Conservation (phyloP, 2,329 filamentous ascomycete genomes). For the Hortaea werneckii region DNA sequence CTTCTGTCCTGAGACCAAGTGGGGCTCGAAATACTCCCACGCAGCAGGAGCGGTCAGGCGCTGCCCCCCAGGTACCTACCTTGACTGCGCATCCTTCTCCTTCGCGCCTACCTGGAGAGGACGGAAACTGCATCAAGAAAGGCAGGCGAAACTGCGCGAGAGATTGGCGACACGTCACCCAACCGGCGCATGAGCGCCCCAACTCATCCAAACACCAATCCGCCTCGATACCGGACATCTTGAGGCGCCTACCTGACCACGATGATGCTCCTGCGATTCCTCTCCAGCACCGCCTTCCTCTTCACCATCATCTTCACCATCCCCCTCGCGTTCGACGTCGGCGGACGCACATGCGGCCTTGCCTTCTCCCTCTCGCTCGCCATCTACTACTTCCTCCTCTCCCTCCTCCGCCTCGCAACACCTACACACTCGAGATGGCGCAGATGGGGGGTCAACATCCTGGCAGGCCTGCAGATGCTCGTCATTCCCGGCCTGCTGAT, state of each 20-base stretch:
- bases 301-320: conserved; percentile 90
- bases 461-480: conserved; percentile 74
- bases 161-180: not conserved
- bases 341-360: conserved; percentile 84
- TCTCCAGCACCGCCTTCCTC: conserved; percentile 56
- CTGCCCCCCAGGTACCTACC: too few species aligned
- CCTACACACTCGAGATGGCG: conserved; percentile 69
- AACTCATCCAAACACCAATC: too few species aligned
- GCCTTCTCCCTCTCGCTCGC: conserved; percentile 87
- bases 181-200: not conserved
- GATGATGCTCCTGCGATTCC: conserved; percentile 36
- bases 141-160: not conserved
- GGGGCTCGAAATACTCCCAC: not conserved
- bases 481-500: conserved; percentile 79
- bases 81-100: too few species aligned
- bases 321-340: conserved; percentile 94
- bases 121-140: not conserved
- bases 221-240: too few species aligned
- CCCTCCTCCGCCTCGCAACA: conserved; percentile 66
- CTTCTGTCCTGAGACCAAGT: not conserved
- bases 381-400: conserved; percentile 84
- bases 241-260: too few species aligned
- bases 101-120: too few species aligned
- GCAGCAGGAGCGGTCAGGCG: not conserved
- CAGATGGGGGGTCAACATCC: conserved; percentile 56